A percentile compares a stretch with the other conserved stretches of the same genome.
These are phyloP conservation scores for Sporothrix dimorphospora DNA, from an alignment of 2,329 filamentous ascomycete species.

Conservation along the genomic window DNA sequence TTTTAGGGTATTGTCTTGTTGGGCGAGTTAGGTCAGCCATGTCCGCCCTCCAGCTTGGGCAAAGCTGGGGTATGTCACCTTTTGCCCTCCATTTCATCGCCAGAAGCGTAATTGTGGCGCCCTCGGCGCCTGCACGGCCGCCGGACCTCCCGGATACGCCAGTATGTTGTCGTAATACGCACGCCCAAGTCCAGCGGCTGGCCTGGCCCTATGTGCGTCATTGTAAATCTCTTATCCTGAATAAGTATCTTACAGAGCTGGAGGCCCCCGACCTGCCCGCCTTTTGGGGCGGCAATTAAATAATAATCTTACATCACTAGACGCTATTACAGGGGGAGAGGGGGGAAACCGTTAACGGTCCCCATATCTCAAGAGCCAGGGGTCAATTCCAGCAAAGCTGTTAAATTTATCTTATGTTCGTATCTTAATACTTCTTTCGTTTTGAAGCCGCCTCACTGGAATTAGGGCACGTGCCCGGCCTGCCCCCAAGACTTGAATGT, in stretches of 20 bases:
- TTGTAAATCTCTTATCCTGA: not conserved
- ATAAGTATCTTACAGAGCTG: not conserved
- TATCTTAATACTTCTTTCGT: too few relatives aligned
- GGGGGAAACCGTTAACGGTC: too few relatives aligned
- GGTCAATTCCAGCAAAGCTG: too few relatives aligned
- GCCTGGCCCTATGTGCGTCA: not conserved
- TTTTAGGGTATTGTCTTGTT: not conserved
- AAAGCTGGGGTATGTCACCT: not conserved
- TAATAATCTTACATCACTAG: too few relatives aligned
- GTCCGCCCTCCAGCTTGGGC: not conserved
- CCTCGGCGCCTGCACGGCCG: not conserved
- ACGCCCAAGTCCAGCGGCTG: not conserved
- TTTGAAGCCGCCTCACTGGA: not conserved
- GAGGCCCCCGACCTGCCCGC: too few relatives aligned
- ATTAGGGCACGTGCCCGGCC: conserved; percentile 8
- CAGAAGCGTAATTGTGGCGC: not conserved
- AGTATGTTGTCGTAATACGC: not conserved
- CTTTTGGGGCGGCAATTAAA: too few relatives aligned
- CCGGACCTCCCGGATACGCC: conserved; percentile 17
- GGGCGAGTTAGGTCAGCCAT: not conserved
- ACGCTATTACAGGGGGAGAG: too few relatives aligned
- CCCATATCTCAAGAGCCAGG: too few relatives aligned
- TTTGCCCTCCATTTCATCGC: not conserved
- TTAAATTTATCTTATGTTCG: too few relatives aligned
- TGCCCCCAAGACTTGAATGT: too few relatives aligned